A percentile compares a stretch with the other conserved stretches of the same genome.
phyloP scores from a whole-genome alignment of 1,284 basidiomycete genomes.

The Austroboletus olivaceoglutinosus region DNA sequence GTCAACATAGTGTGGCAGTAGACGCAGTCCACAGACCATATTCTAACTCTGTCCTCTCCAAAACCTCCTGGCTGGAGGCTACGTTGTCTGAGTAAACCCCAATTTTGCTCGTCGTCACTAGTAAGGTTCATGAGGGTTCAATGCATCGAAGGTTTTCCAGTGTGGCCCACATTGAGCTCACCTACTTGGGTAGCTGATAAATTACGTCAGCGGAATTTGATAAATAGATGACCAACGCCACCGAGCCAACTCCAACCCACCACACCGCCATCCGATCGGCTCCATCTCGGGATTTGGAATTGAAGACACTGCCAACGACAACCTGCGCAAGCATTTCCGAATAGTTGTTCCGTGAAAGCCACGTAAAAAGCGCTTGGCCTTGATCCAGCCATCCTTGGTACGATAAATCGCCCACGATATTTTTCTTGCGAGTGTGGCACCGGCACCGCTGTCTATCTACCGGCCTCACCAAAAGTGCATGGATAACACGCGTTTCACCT shows the following conservation, averaged over 20 bases:
- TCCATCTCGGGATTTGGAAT: no score
- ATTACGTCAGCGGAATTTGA: slow-evolving; percentile 23
- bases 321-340: no score
- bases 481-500: background rate
- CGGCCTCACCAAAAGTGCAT: background rate
- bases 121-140: slow-evolving; percentile 23
- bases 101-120: slow-evolving; percentile 39
- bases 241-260: no score
- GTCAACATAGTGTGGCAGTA: slow-evolving; percentile 5
- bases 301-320: no score
- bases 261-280: no score
- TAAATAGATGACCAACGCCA: background rate
- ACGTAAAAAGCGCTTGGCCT: no score
- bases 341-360: no score
- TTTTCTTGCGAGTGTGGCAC: background rate
- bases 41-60: slow-evolving; percentile 47
- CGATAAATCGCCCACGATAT: background rate
- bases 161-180: background rate
- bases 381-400: no score
- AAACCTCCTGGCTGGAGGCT: slow-evolving; percentile 65
- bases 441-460: background rate
- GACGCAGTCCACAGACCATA: slow-evolving; percentile 50
- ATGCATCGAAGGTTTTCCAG: slow-evolving; percentile 6
- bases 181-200: background rate
- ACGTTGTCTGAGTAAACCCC: slow-evolving; percentile 46